These are phyloP conservation scores for Miscanthus lutarioriparius DNA, from an alignment of 176 grass and related monocot species.

Conservation along the genomic window DNA sequence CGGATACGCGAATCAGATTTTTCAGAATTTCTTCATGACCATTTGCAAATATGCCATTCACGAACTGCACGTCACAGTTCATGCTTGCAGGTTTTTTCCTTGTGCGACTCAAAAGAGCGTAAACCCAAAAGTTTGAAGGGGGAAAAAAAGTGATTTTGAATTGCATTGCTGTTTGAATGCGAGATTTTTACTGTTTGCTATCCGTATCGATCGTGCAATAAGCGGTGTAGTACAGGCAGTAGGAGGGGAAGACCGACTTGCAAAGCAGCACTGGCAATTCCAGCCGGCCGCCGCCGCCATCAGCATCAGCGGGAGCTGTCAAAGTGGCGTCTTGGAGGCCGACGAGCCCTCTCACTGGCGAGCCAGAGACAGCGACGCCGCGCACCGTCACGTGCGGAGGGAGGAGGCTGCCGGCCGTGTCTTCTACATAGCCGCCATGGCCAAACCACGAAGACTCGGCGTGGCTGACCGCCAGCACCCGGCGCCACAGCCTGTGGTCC, in stretches of 20 bases:
- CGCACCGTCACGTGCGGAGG: slow-evolving; percentile 5
- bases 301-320: not conserved
- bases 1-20: not conserved
- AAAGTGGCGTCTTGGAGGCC: slow-evolving; percentile 6
- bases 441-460: not conserved
- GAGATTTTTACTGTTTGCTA: not conserved
- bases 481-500: slow-evolving; percentile 5
- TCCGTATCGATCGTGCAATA: slow-evolving; percentile 11
- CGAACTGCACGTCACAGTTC: not conserved
- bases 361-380: slow-evolving; percentile 23
- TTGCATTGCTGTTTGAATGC: not conserved
- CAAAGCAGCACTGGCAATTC: slow-evolving; percentile 29
- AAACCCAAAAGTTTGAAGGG: too few relatives aligned
- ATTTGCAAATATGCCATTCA: not conserved
- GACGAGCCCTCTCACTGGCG: slow-evolving; percentile 14
- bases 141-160: not conserved
- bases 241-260: slow-evolving; percentile 38
- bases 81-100: not conserved
- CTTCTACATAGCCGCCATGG: not conserved
- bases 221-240: slow-evolving; percentile 27
- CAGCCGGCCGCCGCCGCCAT: not conserved
- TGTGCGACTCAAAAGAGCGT: too few relatives aligned
- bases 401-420: not conserved
- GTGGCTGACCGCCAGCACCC: not conserved
- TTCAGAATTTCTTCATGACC: not conserved